Base-by-base conservation (phyloP, 805 yeast species). In the Candida palmyrensis region DNA sequence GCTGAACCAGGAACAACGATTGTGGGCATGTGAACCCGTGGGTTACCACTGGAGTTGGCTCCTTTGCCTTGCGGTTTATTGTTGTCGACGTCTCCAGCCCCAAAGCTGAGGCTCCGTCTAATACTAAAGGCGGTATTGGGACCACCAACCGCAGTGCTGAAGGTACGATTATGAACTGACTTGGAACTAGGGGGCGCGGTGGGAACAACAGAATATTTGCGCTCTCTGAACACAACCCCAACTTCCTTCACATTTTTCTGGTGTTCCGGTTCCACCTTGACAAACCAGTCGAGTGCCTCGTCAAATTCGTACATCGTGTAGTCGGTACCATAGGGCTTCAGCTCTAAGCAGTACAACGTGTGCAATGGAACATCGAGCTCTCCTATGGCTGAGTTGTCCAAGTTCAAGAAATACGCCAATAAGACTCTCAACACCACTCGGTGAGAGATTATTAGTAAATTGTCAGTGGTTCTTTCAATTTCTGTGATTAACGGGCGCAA, bases 311-410 rank as follows among this genome's bases (percentile, higher is more conserved):
- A 90, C 54, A 89, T 67, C 10, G 82, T 74, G 87, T 95, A 90
- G 40, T 87, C 94, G 2, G 94, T 95, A 2, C 97, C 97, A 56
- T 87, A 90, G 0, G 97, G 97, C 55, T 85, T 86, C 31, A 90
- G 88, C 51, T 90, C 97, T 40, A 90, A 70, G 37, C 90, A 75
- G 53, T 89, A 90, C 7, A 90, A 77, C 6, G 96, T 84, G 51
- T 90, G 97, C 35, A 90, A 64, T 4, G 97, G 97, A 5, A 90
- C 89, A 57, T 90, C 97, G 42, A 90, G 69, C 46, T 85, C 95
- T 1, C 95, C 89, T 38, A 90, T 84, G 1, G 86, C 69, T 25
- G 84, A 83, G 45, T 80, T 73, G 42, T 79, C 79, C 39, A 92
- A 64, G 50, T 89, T 90, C 70, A 90, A 67, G 48, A 87, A 92